phyloP scores from a whole-genome alignment of 768 basidiomycete species.

The Candolleomyces eurysporus region DNA sequence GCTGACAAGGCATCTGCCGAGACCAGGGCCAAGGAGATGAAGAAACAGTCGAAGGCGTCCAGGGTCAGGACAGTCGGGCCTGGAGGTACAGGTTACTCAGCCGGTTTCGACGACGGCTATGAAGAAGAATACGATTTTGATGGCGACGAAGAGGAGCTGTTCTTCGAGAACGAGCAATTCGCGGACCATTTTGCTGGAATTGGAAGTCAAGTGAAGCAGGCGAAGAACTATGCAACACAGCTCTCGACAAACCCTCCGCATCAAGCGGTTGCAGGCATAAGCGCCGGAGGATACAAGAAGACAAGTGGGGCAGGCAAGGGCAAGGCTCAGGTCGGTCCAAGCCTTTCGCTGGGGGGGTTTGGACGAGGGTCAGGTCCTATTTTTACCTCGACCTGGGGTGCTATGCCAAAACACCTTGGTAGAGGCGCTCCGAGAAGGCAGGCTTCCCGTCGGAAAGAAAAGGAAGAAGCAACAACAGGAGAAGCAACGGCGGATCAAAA shows the following conservation, averaged over 20 bases:
- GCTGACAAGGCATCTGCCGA: constrained; percentile 38
- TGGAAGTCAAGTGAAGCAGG: no score
- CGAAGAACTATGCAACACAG: no score
- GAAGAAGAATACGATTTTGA: background rate
- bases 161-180: background rate
- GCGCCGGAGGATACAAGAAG: no score
- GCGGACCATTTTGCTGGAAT: background rate
- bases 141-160: background rate
- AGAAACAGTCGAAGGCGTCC: constrained; percentile 22
- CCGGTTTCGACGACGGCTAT: constrained; percentile 12
- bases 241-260: no score
- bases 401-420: no score
- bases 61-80: constrained; percentile 38
- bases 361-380: no score
- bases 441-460: background rate
- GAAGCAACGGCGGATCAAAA: constrained; percentile 38
- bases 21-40: constrained; percentile 32
- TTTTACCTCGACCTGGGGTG: no score
- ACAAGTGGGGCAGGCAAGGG: no score
- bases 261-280: no score
- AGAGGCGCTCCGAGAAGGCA: no score
- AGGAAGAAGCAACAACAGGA: background rate
- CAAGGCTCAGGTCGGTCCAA: no score
- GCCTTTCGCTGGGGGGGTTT: no score
- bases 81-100: constrained; percentile 51